Evolutionary conservation across 1,284 basidiomycete species (phyloP).

Genomic region (Marasmius tenuissimus): DNA sequence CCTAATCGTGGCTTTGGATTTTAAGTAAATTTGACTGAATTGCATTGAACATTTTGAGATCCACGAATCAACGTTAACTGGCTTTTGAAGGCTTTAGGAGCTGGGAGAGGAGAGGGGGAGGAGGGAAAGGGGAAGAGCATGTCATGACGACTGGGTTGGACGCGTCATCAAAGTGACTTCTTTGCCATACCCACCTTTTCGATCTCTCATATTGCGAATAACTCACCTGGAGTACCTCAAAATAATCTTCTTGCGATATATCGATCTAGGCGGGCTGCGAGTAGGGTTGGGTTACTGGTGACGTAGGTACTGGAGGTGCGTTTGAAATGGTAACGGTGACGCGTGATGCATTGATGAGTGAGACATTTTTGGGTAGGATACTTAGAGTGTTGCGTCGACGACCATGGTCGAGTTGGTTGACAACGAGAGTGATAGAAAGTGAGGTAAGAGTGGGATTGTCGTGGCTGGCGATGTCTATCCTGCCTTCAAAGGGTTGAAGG

Average conservation of each 20-base stretch:
- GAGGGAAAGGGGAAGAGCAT: background rate
- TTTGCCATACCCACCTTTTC: background rate
- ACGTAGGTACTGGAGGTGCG: too few relatives aligned
- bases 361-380: too few relatives aligned
- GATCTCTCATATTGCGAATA: background rate
- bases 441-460: too few relatives aligned
- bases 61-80: slow-evolving; percentile 49
- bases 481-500: background rate
- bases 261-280: background rate
- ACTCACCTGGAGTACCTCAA: slow-evolving; percentile 2
- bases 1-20: slow-evolving; percentile 59
- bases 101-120: background rate
- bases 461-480: background rate
- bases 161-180: background rate
- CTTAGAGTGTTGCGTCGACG: too few relatives aligned
- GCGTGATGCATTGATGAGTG: background rate
- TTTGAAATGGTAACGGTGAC: background rate
- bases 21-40: too few relatives aligned
- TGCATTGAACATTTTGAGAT: slow-evolving; percentile 43
- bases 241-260: background rate
- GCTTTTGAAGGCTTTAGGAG: slow-evolving; percentile 52
- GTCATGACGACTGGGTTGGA: slow-evolving; percentile 3
- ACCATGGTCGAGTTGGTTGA: background rate
- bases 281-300: slow-evolving; percentile 27
- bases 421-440: too few relatives aligned